These are phyloP conservation scores for Microdochium trichocladiopsis DNA, from an alignment of 2,329 filamentous ascomycete genomes.

Conservation along the genomic window DNA sequence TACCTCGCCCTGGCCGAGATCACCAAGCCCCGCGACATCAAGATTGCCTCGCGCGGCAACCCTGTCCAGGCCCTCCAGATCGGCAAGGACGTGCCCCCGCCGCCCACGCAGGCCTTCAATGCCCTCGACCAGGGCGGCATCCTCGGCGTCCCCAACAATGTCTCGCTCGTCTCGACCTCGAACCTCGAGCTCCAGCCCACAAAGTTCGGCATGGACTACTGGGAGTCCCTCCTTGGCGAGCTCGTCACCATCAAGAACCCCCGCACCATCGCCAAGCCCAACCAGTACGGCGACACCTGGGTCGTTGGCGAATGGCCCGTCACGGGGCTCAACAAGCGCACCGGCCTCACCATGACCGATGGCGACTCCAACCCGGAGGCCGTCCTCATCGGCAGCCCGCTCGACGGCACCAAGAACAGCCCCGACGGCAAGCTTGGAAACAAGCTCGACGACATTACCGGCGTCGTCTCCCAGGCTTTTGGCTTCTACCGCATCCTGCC, in stretches of 20 bases:
- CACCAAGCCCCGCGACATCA: slow-evolving; percentile 43
- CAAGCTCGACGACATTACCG: slow-evolving; percentile 56
- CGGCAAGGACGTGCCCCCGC: slow-evolving; percentile 46
- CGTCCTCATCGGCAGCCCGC: slow-evolving; percentile 56
- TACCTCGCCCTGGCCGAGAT: slow-evolving; percentile 62
- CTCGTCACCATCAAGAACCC: slow-evolving; percentile 56
- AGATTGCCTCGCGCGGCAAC: slow-evolving; percentile 45
- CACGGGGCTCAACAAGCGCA: slow-evolving; percentile 54
- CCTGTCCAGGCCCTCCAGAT: slow-evolving; percentile 51
- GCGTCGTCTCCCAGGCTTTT: slow-evolving; percentile 58
- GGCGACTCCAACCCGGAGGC: slow-evolving; percentile 64
- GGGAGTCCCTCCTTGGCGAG: slow-evolving; percentile 63
- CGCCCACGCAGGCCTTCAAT: slow-evolving; percentile 55
- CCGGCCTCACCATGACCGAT: slow-evolving; percentile 56
- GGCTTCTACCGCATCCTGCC: slow-evolving; percentile 66
- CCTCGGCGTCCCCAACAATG: slow-evolving; percentile 58
- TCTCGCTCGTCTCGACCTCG: slow-evolving; percentile 43
- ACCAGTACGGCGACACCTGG: slow-evolving; percentile 62
- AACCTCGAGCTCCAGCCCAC: slow-evolving; percentile 57
- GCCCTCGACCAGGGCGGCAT: slow-evolving; percentile 58
- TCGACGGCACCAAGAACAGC: slow-evolving; percentile 58
- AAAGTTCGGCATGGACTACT: slow-evolving; percentile 64
- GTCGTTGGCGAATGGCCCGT: slow-evolving; percentile 57
- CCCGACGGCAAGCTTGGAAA: slow-evolving; percentile 57
- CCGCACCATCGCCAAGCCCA: slow-evolving; percentile 52